Conservation (phyloP, 345 rosid genomes). For the Litchi chinensis region DNA sequence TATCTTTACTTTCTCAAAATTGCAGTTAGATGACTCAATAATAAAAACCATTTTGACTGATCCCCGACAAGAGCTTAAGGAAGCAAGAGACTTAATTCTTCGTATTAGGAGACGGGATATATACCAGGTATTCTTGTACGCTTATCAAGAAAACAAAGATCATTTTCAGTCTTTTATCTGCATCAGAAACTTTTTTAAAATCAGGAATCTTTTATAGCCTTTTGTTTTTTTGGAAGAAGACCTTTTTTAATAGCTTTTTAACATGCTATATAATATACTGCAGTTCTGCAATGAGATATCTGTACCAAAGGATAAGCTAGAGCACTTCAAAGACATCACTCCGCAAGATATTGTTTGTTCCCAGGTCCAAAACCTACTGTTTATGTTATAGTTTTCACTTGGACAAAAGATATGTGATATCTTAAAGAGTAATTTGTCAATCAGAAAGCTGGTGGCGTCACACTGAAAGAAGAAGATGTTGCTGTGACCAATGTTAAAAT, state of each 20-base stretch:
- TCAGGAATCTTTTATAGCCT: background rate
- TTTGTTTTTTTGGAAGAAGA: too few relatives aligned
- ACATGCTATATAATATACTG: constrained; percentile 4
- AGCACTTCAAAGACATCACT: constrained; percentile 47
- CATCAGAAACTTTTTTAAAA: background rate
- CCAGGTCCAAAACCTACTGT: constrained; percentile 34
- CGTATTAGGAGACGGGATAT: constrained; percentile 61
- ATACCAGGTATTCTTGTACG: constrained; percentile 48
- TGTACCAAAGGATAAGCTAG: constrained; percentile 46
- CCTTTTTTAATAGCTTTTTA: background rate
- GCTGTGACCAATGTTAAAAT: constrained; percentile 44
- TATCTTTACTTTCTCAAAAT: constrained; percentile 2
- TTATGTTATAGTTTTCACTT: constrained; percentile 2
- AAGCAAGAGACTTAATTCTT: constrained; percentile 56
- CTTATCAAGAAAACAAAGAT: background rate
- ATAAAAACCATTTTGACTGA: constrained; percentile 54
- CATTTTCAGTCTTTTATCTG: background rate
- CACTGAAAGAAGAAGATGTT: constrained; percentile 54
- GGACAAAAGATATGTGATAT: constrained; percentile 8
- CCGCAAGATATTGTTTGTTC: constrained; percentile 55
- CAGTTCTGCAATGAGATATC: constrained; percentile 55
- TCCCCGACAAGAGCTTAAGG: constrained; percentile 42
- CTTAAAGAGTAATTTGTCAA: constrained; percentile 21
- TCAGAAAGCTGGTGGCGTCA: constrained; percentile 28
- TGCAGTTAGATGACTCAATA: constrained; percentile 68